Conservation (phyloP, 306 rosid species). For the Rosa multiflora region DNA sequence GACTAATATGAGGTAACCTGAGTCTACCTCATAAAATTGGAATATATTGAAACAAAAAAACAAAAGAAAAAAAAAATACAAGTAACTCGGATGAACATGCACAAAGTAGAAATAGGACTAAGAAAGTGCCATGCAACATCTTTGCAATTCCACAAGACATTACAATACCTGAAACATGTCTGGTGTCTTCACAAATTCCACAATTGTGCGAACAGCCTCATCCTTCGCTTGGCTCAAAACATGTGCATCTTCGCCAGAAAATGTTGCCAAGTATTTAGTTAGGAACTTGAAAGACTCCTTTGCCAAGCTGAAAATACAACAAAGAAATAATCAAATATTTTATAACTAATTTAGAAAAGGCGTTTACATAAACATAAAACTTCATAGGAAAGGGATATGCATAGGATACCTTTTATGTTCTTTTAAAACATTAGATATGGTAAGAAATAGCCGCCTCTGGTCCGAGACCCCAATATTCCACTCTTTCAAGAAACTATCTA, state of each 20-base stretch:
- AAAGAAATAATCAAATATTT: constrained; percentile 11
- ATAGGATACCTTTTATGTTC: constrained; percentile 74
- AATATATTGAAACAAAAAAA: neutral
- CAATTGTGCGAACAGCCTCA: constrained; percentile 79
- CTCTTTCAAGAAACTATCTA: constrained; percentile 86
- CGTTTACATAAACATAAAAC: neutral
- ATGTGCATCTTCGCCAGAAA: constrained; percentile 68
- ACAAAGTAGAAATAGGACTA: neutral
- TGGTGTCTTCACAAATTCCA: constrained; percentile 82
- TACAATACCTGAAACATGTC: constrained; percentile 66
- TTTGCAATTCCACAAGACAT: neutral
- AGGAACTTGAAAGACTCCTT: constrained; percentile 82
- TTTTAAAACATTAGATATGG: constrained; percentile 72
- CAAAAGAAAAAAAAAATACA: neutral
- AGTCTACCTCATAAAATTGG: neutral
- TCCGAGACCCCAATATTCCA: constrained; percentile 79
- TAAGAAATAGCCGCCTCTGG: constrained; percentile 68
- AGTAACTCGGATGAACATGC: neutral
- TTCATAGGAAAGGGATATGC: neutral
- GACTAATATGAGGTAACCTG: neutral
- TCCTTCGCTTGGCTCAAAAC: constrained; percentile 78
- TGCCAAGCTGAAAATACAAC: constrained; percentile 49
- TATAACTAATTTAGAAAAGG: neutral
- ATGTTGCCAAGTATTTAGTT: constrained; percentile 73
- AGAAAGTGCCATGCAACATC: neutral